Evolutionary conservation across 345 rosid species (phyloP), one percentile per base, ranked within the genome.

Genomic region (Bruguiera sexangula): DNA sequence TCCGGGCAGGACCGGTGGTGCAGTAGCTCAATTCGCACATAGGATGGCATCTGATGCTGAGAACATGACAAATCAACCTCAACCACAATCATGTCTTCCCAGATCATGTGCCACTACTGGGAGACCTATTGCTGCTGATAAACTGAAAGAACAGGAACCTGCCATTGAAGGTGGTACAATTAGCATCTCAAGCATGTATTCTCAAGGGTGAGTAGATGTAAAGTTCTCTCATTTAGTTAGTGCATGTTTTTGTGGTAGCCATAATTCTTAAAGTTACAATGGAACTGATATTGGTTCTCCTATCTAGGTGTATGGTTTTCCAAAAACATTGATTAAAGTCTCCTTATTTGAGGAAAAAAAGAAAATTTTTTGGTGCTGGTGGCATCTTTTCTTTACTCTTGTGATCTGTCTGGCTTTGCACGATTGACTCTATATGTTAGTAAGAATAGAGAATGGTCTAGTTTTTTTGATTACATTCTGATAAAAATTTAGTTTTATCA

Each of bases 131-230:
- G 80, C 79, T 73, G 80, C 64, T 71, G 81, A 86, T 55, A 84
- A 82, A 73, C 81, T 75, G 66, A 86, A 81, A 65, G 88, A 80
- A 53, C 79, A 78, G 63, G 94, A 76, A 34, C 82, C 86, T 64
- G 71, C 81, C 10, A 70, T 86, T 75, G 88, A 83, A 69, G 89
- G 85, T 60, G 99, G 99, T 68, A 89, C 81, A 32, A 88, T 96
- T 66, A 89, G 83, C 82, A 82, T 96, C 81, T 96, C 99, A 54
- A 90, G 86, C 65, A 85, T 77, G 11, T 92, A 92, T 72, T 96
- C 98, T 36, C 91, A 85, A 78, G 92, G 95, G 99, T 92, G 81
- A 85, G 84, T 73, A 9, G 15, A 3, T 9, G 0, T 20, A 1
- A 24, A 56, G 19, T 56, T 21, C 16, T 24, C 19, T 13, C 19